A percentile compares a stretch with the other conserved stretches of the same genome.
Evolutionary conservation across 2,329 filamentous ascomycete species (phyloP).

Genomic region (Hypoxylon sp.): DNA sequence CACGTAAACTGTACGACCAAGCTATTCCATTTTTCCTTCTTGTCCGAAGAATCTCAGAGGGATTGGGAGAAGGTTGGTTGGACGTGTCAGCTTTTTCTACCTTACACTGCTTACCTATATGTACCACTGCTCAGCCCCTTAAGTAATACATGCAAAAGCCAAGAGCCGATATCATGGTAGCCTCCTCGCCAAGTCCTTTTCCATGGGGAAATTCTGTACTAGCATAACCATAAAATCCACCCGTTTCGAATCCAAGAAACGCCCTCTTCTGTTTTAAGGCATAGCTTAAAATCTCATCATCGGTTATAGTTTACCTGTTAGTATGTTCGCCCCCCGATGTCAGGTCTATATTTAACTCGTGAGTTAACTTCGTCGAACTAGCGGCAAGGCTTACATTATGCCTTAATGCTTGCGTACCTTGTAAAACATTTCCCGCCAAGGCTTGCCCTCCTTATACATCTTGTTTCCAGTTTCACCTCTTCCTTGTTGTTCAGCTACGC

Average conservation of each 20-base stretch:
- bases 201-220: slow-evolving; percentile 11
- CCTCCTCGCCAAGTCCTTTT: slow-evolving; percentile 28
- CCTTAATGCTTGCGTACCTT: slow-evolving; percentile 2
- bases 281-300: slow-evolving; percentile 19
- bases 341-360: slow-evolving; percentile 39
- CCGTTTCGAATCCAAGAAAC: slow-evolving; percentile 34
- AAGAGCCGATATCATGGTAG: slow-evolving; percentile 14
- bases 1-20: slow-evolving; percentile 42
- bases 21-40: slow-evolving; percentile 8
- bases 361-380: not conserved
- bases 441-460: slow-evolving; percentile 19
- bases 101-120: not conserved
- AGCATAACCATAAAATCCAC: slow-evolving; percentile 30
- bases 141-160: slow-evolving; percentile 16
- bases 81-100: slow-evolving; percentile 16
- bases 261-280: slow-evolving; percentile 13
- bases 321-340: slow-evolving; percentile 14
- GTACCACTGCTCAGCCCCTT: slow-evolving; percentile 23
- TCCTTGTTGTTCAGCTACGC: slow-evolving; percentile 17
- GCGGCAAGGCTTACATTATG: slow-evolving; percentile 6
- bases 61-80: slow-evolving; percentile 17
- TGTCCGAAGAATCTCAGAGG: slow-evolving; percentile 8
- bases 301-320: not conserved
- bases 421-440: slow-evolving; percentile 13
- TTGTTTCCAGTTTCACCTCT: slow-evolving; percentile 31